Evolutionary conservation across 2,329 filamentous ascomycete genomes (phyloP).

Genomic region (Dactylonectria estremocensis): DNA sequence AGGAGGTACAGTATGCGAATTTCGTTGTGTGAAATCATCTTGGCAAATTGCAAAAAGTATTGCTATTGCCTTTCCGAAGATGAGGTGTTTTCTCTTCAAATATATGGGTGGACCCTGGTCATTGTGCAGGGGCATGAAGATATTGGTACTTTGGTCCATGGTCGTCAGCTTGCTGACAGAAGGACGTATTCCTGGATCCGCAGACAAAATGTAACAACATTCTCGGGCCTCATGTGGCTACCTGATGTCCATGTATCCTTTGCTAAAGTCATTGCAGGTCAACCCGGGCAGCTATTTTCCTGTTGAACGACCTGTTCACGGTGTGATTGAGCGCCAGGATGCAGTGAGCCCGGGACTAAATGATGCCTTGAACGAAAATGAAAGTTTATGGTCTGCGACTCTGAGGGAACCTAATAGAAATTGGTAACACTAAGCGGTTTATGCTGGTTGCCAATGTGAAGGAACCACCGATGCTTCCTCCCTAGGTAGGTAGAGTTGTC

Average conservation of each 20-base stretch:
- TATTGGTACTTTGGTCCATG: background rate
- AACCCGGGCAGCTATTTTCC: no score
- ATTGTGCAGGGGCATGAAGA: background rate
- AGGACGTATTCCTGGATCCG: background rate
- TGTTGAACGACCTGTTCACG: no score
- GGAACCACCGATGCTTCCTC: background rate
- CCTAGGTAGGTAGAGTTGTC: no score
- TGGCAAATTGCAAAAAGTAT: background rate
- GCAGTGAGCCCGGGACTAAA: no score
- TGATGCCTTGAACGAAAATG: background rate
- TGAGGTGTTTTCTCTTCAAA: background rate
- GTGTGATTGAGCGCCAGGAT: no score
- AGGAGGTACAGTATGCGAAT: conserved; percentile 24
- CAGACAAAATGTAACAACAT: background rate
- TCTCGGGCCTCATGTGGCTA: background rate
- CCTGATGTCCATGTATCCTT: background rate
- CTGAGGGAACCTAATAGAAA: no score
- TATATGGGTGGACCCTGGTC: background rate
- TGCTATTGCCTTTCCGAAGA: background rate
- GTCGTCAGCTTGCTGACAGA: background rate
- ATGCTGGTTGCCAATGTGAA: background rate
- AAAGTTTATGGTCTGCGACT: no score
- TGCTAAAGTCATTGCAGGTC: background rate
- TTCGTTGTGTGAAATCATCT: conserved; percentile 15
- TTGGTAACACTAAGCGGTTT: no score